Percentiles rank a stretch among this genome's conserved stretches.
Evolutionary conservation across 2,329 filamentous ascomycete species (phyloP).

Genomic region (Monosporascus sp.): DNA sequence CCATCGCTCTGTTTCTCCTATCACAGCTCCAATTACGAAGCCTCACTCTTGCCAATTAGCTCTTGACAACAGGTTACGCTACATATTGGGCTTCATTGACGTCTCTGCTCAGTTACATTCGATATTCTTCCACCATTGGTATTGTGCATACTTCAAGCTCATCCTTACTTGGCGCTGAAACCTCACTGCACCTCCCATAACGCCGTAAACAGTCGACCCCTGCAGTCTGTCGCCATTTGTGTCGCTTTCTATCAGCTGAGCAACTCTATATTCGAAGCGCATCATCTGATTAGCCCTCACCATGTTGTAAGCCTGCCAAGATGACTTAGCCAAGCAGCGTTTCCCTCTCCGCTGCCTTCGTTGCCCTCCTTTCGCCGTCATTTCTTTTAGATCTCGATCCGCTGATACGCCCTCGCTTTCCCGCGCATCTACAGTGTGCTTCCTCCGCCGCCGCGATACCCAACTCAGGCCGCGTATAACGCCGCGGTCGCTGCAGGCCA

Average conservation of each 20-base stretch:
- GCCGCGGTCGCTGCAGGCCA: slow-evolving; percentile 64
- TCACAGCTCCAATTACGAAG: not conserved
- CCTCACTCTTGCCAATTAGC: not conserved
- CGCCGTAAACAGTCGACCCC: not conserved
- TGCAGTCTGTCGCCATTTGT: not conserved
- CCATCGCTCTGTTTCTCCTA: not conserved
- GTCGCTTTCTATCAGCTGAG: not conserved
- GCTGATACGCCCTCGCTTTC: not conserved
- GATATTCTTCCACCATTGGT: not conserved
- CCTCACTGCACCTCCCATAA: not conserved
- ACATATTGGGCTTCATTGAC: not conserved
- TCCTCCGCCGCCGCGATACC: slow-evolving; percentile 82
- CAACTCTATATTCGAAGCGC: not conserved
- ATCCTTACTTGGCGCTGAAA: not conserved
- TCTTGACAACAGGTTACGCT: not conserved
- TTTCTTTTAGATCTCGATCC: not conserved
- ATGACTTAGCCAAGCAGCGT: slow-evolving; percentile 3
- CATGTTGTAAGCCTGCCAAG: slow-evolving; percentile 23
- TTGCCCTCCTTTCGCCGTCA: not conserved
- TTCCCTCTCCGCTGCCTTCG: slow-evolving; percentile 5
- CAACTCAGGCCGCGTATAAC: slow-evolving; percentile 67
- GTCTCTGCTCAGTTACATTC: not conserved
- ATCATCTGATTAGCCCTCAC: slow-evolving; percentile 1
- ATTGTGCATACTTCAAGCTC: not conserved
- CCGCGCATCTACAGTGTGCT: slow-evolving; percentile 57